Evolutionary conservation across 2,329 filamentous ascomycete species (phyloP).

Genomic region (Epichloe typhina): DNA sequence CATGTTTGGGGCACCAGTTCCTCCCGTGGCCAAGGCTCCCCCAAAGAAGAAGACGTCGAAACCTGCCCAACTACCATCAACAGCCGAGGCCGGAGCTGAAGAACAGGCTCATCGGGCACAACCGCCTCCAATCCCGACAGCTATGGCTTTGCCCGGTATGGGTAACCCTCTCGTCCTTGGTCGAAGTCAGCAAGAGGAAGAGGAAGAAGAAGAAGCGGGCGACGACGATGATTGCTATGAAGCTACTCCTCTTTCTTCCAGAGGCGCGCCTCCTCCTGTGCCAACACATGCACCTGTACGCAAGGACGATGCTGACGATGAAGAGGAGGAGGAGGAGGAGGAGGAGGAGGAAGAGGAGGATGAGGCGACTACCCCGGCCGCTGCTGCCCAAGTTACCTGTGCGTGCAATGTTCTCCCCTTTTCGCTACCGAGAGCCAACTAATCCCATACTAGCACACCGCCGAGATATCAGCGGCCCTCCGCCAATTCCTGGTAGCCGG

Average conservation of each 20-base stretch:
- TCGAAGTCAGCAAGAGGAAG: constrained; percentile 23
- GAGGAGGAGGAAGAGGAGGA: constrained; percentile 20
- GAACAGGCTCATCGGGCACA: constrained; percentile 25
- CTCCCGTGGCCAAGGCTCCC: constrained; percentile 39
- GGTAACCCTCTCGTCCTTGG: constrained; percentile 38
- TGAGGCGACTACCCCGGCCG: constrained; percentile 22
- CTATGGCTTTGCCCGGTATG: constrained; percentile 63
- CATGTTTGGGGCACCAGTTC: constrained; percentile 69
- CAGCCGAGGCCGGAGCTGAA: constrained; percentile 28
- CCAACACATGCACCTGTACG: constrained; percentile 11
- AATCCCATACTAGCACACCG: constrained; percentile 18
- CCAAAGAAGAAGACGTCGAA: constrained; percentile 38
- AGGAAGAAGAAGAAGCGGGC: constrained; percentile 11
- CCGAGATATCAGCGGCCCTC: constrained; percentile 23
- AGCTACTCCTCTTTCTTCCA: constrained; percentile 8
- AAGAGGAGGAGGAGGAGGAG: constrained; percentile 25
- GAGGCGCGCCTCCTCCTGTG: constrained; percentile 17
- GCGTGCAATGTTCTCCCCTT: constrained; percentile 1
- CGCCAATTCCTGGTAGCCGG: constrained; percentile 36
- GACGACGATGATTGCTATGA: constrained; percentile 1
- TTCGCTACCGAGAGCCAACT: constrained; percentile 9
- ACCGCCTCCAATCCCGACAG: constrained; percentile 43
- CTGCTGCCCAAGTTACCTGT: constrained; percentile 12
- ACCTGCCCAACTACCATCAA: constrained; percentile 20
- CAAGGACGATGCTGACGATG: constrained; percentile 11